Evolutionary conservation across 208 protist species (phyloP), one percentile per base, ranked within the genome.

Genomic region (Borovskyia barvae): DNA sequence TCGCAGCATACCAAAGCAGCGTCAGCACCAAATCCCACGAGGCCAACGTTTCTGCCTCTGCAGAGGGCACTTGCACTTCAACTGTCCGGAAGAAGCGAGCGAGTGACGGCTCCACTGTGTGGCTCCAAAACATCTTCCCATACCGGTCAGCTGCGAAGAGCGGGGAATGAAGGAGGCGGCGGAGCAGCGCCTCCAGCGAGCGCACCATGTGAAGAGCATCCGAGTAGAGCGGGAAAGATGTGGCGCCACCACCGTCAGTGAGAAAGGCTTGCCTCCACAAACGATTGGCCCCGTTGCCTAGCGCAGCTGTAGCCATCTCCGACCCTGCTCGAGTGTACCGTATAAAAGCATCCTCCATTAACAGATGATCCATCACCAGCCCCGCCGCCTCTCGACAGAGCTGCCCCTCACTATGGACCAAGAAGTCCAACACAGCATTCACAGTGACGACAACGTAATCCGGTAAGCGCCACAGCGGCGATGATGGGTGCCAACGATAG

Each of bases 241-340:
- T 40, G n/a, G 28, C 28, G 1, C 30, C 15, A 6, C 25, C 8
- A 43, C 53, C 33, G 49, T 54, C 9, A 22, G 12, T 46, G 24
- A 91, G 49, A 40, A 85, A 81, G 15, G 73, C 54, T 2, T 68
- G 61, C 30, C 84, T 65, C 84, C 84, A 91, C 37, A 91, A 41
- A 26, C 66, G 71, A 30, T 39, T 15, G 1, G 64, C 8, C 12
- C 79, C 84, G 24, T 53, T 49, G 24, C 37, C 42, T 36, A 91
- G 55, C 5, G 84, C 64, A 3, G 35, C 39, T 19, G 50, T 42
- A 2, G 73, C 80, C 30, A 61, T 61, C 24, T 19, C 30, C n/a
- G 46, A 49, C 7, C 60, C 72, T 7, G 58, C 45, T 0, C 41
- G 32, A 11, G 73, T 40, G 54, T 77, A 86, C 8, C 48, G 5